A percentile compares a stretch with the other conserved stretches of the same genome.
phyloP scores from a whole-genome alignment of 2,329 filamentous ascomycete species.

The Ophiocordyceps robertsii region DNA sequence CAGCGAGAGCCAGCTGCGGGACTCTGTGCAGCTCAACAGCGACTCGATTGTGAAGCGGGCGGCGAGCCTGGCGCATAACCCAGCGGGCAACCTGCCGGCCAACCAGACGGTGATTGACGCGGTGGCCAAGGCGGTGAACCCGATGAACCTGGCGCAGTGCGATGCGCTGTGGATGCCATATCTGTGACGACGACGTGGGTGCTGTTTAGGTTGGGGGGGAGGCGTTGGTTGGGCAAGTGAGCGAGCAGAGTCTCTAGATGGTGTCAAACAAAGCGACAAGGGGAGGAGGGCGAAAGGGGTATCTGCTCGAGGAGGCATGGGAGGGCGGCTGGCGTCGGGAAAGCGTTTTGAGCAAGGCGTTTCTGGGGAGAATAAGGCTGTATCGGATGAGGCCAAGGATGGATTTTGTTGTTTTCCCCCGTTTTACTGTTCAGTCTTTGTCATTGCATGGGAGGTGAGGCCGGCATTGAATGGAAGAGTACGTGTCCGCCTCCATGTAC shows the following conservation, averaged over 20 bases:
- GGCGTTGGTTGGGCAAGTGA: too few species aligned
- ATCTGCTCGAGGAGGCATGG: not conserved
- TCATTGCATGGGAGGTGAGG: too few species aligned
- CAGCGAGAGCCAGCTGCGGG: constrained; percentile 54
- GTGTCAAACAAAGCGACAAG: not conserved
- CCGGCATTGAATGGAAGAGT: too few species aligned
- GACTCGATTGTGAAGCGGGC: constrained; percentile 88
- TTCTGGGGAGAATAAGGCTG: not conserved
- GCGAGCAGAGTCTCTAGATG: not conserved
- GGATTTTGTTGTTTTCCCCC: too few species aligned
- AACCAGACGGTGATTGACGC: constrained; percentile 96
- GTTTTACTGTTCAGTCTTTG: too few species aligned
- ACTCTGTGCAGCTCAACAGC: constrained; percentile 73
- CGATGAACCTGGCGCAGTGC: constrained; percentile 72
- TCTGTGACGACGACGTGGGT: constrained; percentile 36
- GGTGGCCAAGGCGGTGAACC: constrained; percentile 85
- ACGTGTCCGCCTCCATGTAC: too few species aligned
- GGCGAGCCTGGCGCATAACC: constrained; percentile 65
- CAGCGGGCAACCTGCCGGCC: constrained; percentile 71
- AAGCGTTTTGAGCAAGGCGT: constrained; percentile 5
- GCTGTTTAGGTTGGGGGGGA: not conserved
- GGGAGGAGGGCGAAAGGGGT: not conserved
- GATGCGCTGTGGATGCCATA: constrained; percentile 98
- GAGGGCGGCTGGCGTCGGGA: not conserved
- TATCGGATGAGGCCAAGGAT: too few species aligned